Percentiles rank a stretch among this genome's conserved stretches.
These are phyloP conservation scores for Acer yangbiense DNA, from an alignment of 345 rosid species.

Conservation along the genomic window DNA sequence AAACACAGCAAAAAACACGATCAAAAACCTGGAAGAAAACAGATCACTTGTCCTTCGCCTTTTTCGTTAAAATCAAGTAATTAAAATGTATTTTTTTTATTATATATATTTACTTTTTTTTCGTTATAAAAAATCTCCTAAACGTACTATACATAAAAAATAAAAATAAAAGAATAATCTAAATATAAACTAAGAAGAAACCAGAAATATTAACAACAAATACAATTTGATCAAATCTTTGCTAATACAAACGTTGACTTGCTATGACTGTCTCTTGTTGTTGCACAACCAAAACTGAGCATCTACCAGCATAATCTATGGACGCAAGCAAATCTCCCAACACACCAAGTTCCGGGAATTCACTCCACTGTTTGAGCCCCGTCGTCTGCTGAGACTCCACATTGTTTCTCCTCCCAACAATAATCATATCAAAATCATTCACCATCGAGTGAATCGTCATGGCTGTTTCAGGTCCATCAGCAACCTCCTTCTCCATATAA, in stretches of 20 bases:
- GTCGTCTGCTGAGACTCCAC: slow-evolving; percentile 29
- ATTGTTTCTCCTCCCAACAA: slow-evolving; percentile 55
- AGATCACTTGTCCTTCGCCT: too few species aligned
- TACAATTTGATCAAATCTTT: too few species aligned
- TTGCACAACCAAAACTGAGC: slow-evolving; percentile 60
- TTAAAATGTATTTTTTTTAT: too few species aligned
- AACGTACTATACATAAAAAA: too few species aligned
- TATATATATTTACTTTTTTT: not conserved
- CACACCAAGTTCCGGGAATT: slow-evolving; percentile 64
- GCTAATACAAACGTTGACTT: not conserved
- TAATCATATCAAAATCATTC: slow-evolving; percentile 39
- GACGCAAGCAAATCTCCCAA: slow-evolving; percentile 72
- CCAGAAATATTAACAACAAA: too few species aligned
- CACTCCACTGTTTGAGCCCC: slow-evolving; percentile 64
- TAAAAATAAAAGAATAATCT: too few species aligned
- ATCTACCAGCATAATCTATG: slow-evolving; percentile 37
- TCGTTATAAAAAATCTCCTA: too few species aligned
- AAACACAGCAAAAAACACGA: too few species aligned
- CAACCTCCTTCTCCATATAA: slow-evolving; percentile 35
- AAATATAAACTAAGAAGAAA: too few species aligned
- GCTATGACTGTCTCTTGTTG: slow-evolving; percentile 40
- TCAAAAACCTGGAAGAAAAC: too few species aligned
- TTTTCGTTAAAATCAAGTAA: too few species aligned
- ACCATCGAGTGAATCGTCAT: slow-evolving; percentile 32
- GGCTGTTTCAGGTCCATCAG: slow-evolving; percentile 42